A percentile compares a stretch with the other conserved stretches of the same genome.
Evolutionary conservation across 1,284 basidiomycete species (phyloP).

Genomic region (Singerocomus inundabilis): DNA sequence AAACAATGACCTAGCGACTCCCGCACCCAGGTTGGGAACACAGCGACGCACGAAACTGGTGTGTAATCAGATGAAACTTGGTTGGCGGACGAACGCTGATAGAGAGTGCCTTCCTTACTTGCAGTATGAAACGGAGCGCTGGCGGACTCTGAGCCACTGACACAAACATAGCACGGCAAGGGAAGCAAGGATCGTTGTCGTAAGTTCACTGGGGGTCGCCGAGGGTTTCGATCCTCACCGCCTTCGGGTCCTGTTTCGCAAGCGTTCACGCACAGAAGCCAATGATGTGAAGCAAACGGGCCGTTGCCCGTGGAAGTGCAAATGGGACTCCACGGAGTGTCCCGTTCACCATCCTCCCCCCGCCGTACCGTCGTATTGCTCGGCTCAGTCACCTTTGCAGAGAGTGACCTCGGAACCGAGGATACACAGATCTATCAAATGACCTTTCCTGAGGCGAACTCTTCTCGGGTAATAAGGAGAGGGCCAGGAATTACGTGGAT

Average conservation of each 20-base stretch:
- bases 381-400: neutral
- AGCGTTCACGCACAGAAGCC: conserved; percentile 18
- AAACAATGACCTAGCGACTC: neutral
- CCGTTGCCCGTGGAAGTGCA: conserved; percentile 11
- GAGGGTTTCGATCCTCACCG: conserved; percentile 22
- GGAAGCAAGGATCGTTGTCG: conserved; percentile 3
- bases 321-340: conserved; percentile 28
- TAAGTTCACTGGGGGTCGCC: conserved; percentile 9
- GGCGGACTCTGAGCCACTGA: neutral
- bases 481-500: neutral
- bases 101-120: conserved; percentile 3
- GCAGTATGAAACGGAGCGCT: conserved; percentile 11
- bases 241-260: conserved; percentile 21
- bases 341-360: neutral
- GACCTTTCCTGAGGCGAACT: neutral
- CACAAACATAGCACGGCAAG: conserved; percentile 7
- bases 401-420: conserved; percentile 1
- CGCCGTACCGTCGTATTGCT: neutral
- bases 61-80: conserved; percentile 7
- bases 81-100: conserved; percentile 6
- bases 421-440: neutral
- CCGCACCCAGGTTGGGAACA: conserved; percentile 2
- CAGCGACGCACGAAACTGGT: conserved; percentile 1
- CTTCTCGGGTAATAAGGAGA: neutral
- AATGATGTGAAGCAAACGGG: conserved; percentile 16